Evolutionary conservation across 1,284 basidiomycete species (phyloP).

Genomic region (Papiliotrema fonsecae): DNA sequence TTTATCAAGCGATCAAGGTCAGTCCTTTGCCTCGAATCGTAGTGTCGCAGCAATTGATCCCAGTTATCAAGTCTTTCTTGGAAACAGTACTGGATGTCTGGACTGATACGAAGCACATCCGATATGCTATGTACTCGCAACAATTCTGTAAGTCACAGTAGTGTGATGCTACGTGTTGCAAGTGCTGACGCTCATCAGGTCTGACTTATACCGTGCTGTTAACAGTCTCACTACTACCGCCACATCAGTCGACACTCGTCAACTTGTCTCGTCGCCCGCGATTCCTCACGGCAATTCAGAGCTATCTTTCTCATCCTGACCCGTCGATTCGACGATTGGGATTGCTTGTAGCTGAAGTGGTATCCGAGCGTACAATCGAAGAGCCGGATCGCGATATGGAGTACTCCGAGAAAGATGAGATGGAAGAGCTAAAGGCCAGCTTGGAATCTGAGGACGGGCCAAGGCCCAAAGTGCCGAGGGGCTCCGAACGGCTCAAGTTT

Average conservation of each 20-base stretch:
- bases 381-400: constrained; percentile 11
- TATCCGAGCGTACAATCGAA: constrained; percentile 37
- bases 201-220: constrained; percentile 66
- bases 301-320: constrained; percentile 75
- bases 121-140: constrained; percentile 38
- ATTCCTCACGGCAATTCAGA: constrained; percentile 69
- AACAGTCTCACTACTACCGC: constrained; percentile 58
- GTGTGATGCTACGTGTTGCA: neutral
- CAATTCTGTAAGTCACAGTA: constrained; percentile 36
- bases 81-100: constrained; percentile 38
- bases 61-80: constrained; percentile 49
- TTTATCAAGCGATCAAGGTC: constrained; percentile 14
- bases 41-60: neutral
- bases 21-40: neutral
- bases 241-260: constrained; percentile 49
- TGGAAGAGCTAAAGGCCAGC: constrained; percentile 38
- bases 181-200: constrained; percentile 50
- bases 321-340: constrained; percentile 75
- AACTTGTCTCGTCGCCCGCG: constrained; percentile 52
- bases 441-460: constrained; percentile 35
- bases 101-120: constrained; percentile 46
- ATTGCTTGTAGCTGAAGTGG: constrained; percentile 83
- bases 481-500: constrained; percentile 68
- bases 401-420: constrained; percentile 22
- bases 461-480: constrained; percentile 26